Evolutionary conservation across 805 yeast genomes (phyloP).

Genomic region (Yueomyces sinensis): DNA sequence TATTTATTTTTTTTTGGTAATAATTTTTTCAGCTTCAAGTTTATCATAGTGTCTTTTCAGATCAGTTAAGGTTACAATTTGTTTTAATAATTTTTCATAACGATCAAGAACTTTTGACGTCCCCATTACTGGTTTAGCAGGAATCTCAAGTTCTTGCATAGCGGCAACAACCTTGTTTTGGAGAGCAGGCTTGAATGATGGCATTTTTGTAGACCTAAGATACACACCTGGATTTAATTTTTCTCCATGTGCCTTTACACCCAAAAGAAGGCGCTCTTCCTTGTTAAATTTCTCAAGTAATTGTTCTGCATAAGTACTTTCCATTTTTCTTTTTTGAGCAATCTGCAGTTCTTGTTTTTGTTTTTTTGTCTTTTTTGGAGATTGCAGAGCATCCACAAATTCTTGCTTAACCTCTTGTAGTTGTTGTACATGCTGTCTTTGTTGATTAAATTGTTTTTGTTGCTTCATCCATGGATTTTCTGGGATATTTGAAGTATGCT

Average conservation of each 20-base stretch:
- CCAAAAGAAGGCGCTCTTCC: constrained; percentile 76
- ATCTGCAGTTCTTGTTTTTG: constrained; percentile 21
- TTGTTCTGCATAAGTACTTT: constrained; percentile 24
- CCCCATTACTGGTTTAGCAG: constrained; percentile 78
- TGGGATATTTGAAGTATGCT: constrained; percentile 27
- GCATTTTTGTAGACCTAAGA: constrained; percentile 65
- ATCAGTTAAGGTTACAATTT: constrained; percentile 63
- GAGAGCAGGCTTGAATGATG: constrained; percentile 65
- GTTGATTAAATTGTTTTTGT: constrained; percentile 28
- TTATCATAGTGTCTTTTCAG: constrained; percentile 80
- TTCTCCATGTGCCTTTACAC: constrained; percentile 68
- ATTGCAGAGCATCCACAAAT: constrained; percentile 2
- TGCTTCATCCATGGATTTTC: constrained; percentile 33
- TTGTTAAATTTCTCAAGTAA: constrained; percentile 35
- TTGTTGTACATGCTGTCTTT: constrained; percentile 23
- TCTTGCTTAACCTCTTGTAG: constrained; percentile 3
- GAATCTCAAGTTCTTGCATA: constrained; percentile 66
- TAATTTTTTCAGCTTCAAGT: constrained; percentile 61
- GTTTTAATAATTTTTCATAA: constrained; percentile 61
- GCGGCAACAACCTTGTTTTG: constrained; percentile 48
- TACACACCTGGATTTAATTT: constrained; percentile 65
- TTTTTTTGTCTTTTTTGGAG: constrained; percentile 19
- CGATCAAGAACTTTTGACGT: constrained; percentile 64
- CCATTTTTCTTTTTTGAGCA: constrained; percentile 19
- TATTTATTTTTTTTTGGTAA: constrained; percentile 22